Conservation (phyloP, 140 eudicot species). For the Erigeron philadelphicus region DNA sequence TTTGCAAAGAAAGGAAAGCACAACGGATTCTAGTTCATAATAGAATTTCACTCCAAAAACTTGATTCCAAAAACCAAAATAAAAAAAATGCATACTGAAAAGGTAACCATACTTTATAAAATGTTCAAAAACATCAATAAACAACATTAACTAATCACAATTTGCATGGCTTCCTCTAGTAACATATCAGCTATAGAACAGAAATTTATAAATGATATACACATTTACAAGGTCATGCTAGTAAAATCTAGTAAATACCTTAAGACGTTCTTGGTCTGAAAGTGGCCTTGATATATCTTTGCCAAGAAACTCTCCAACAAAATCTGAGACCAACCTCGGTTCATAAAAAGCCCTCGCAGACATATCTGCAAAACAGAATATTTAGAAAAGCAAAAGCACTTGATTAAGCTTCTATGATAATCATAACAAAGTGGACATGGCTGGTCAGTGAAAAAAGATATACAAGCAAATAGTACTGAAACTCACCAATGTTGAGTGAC, state of each 20-base stretch:
- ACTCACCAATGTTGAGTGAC: constrained; percentile 62
- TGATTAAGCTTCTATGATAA: not conserved
- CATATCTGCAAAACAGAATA: constrained; percentile 44
- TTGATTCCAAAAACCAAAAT: no score
- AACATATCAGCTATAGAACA: not conserved
- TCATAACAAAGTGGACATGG: not conserved
- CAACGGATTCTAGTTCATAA: not conserved
- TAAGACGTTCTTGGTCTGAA: constrained; percentile 55
- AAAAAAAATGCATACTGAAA: no score
- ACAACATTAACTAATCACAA: not conserved
- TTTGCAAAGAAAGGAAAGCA: not conserved
- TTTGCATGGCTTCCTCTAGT: not conserved
- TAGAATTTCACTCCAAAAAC: not conserved
- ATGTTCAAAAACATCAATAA: no score
- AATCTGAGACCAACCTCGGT: constrained; percentile 44
- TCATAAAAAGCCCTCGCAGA: constrained; percentile 75
- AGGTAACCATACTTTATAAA: no score
- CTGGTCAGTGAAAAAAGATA: not conserved
- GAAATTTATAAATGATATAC: not conserved
- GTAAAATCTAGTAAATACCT: constrained; percentile 36
- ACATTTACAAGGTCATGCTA: not conserved
- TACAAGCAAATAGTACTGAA: not conserved
- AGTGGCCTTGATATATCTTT: constrained; percentile 42
- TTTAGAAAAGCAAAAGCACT: not conserved
- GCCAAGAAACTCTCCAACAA: constrained; percentile 33